Evolutionary conservation across 2,329 filamentous ascomycete species (phyloP).

Genomic region (Clonostachys byssicola): DNA sequence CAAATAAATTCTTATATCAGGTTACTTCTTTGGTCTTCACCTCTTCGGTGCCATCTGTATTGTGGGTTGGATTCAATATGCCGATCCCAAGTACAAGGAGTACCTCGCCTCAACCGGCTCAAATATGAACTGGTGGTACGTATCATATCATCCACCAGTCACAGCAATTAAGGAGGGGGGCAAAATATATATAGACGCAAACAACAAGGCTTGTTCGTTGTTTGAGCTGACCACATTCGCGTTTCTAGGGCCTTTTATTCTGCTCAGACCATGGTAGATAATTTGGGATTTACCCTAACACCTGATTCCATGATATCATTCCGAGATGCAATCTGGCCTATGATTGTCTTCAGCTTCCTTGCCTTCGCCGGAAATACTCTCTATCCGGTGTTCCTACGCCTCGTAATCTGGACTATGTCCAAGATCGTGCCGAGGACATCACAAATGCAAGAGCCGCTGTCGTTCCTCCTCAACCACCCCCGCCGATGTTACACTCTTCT

Average conservation of each 20-base stretch:
- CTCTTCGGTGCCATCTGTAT: conserved; percentile 41
- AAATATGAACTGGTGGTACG: conserved; percentile 43
- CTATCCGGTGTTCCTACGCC: conserved; percentile 55
- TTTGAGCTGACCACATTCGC: conserved; percentile 4
- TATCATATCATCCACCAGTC: not conserved
- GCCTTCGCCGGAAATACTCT: conserved; percentile 49
- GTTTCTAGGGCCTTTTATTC: conserved; percentile 38
- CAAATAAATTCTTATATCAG: conserved; percentile 10
- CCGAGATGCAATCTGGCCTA: conserved; percentile 31
- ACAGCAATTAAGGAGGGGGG: conserved; percentile 16
- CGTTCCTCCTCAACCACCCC: conserved; percentile 59
- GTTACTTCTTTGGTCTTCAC: conserved; percentile 39
- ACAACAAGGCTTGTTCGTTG: conserved; percentile 48
- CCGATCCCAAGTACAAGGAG: conserved; percentile 30
- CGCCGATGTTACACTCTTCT: conserved; percentile 59
- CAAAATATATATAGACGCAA: conserved; percentile 37
- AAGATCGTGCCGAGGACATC: conserved; percentile 34
- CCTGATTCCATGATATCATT: conserved; percentile 50
- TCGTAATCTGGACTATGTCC: conserved; percentile 52
- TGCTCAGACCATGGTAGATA: conserved; percentile 44
- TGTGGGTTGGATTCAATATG: conserved; percentile 40
- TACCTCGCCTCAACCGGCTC: conserved; percentile 31
- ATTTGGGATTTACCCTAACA: conserved; percentile 50
- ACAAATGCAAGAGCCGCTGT: conserved; percentile 35
- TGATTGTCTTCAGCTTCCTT: conserved; percentile 42